Evolutionary conservation across 2,329 filamentous ascomycete species (phyloP), one percentile per base, ranked within the genome.

Genomic region (Hymenoscyphus infarciens): DNA sequence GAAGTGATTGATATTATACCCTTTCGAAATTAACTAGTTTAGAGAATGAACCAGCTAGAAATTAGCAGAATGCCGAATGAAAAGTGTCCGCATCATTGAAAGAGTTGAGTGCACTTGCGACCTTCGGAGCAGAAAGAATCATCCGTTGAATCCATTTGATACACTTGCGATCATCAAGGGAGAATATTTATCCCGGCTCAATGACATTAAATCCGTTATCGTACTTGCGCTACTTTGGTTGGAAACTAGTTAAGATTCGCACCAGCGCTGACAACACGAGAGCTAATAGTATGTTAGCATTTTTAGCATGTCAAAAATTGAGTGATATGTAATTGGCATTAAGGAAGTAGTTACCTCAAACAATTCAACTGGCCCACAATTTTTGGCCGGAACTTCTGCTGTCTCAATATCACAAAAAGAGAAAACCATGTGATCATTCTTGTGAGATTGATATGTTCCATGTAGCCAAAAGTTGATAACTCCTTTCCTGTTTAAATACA

Each of bases 401-500:
- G 10, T 16, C n/a, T 8, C 15, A 15, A 31, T 2, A 5, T 55
- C 29, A 29, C 52, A 55, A 27, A 55, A 55, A 29, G 11, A 31
- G 52, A 55, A 31, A 55, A 25, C 22, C 5, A 13, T 49, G 7
- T 27, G 16, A 55, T 29, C 52, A 55, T 27, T 31, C 25, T 33
- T 33, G 25, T 33, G 31, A 53, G 31, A 39, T 61, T 27, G 57
- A 53, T 59, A 57, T 63, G 39, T 53, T 61, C 49, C 56, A 67
- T 65, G 62, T 70, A 70, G 66, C 69, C 70, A 70, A 70, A 64
- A 70, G 63, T 64, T 59, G 55, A 63, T 62, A 66, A 69, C 62
- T 68, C 67, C 65, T 67, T 70, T 69, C 66, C 67, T 65, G 60
- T 65, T 68, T 69, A 70, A 62, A 70, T 71, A 73, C 69, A 72